A percentile compares a stretch with the other conserved stretches of the same genome.
Evolutionary conservation across 2,329 filamentous ascomycete species (phyloP).

Genomic region (Colletotrichum costaricense): DNA sequence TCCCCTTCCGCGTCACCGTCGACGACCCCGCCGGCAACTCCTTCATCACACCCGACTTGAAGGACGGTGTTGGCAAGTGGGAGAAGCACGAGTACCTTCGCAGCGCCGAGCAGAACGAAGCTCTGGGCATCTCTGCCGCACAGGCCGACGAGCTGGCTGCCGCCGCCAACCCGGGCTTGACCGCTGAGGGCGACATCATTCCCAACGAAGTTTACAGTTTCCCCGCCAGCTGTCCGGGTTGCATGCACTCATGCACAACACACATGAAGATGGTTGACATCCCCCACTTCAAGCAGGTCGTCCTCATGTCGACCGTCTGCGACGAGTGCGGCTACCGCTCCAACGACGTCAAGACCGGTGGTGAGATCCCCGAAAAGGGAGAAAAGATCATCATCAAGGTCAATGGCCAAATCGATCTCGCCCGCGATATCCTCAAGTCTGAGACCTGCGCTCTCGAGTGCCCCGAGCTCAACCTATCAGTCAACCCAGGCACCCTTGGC

Average conservation of each 20-base stretch:
- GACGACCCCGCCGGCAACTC: conserved; percentile 97
- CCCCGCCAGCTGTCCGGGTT: conserved; percentile 91
- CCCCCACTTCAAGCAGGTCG: conserved; percentile 96
- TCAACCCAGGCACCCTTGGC: conserved; percentile 93
- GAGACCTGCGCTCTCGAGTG: conserved; percentile 91
- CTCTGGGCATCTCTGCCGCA: conserved; percentile 79
- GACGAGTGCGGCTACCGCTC: conserved; percentile 92
- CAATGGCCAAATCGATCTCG: conserved; percentile 74
- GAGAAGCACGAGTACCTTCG: conserved; percentile 85
- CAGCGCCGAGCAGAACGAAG: conserved; percentile 86
- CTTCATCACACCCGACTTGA: conserved; percentile 90
- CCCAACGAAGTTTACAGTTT: conserved; percentile 95
- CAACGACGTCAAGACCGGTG: conserved; percentile 98
- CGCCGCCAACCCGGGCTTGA: conserved; percentile 58
- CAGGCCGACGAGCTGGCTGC: conserved; percentile 64
- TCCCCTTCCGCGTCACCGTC: conserved; percentile 89
- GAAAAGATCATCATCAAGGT: conserved; percentile 85
- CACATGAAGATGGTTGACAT: conserved; percentile 99
- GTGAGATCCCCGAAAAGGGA: conserved; percentile 87
- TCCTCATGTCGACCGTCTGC: conserved; percentile 95
- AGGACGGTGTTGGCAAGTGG: conserved; percentile 87
- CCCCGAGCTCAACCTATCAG: conserved; percentile 85
- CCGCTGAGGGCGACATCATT: conserved; percentile 80
- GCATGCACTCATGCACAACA: conserved; percentile 85
- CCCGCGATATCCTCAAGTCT: conserved; percentile 94